Evolutionary conservation across 305 asterid species (phyloP), one percentile per base, ranked within the genome.

Genomic region (Rubia tinctorum): DNA sequence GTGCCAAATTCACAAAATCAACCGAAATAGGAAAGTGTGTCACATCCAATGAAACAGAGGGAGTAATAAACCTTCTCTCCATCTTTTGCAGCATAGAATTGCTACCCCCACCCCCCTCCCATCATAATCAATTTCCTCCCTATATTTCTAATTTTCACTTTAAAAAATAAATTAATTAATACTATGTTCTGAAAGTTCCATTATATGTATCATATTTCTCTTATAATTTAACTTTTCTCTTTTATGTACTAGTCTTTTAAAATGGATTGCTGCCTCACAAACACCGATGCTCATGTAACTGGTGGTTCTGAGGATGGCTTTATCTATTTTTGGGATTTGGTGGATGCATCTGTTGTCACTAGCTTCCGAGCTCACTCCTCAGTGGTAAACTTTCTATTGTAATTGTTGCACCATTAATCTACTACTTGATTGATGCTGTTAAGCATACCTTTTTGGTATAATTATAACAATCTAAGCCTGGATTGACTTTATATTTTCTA

Each of bases 291-390:
- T 17, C 85, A 93, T 83, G 96, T 91, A 43, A 77, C 88, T 73
- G 95, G 98, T 66, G 96, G 97, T 74, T 93, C 97, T 7, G 96
- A 93, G 83, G 96, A 93, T 79, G 98, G 96, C 68, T 81, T 80
- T 71, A 77, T 91, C 69, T 89, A 91, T 80, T 88, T 84, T 76
- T 93, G 98, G 98, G 97, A 93, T 84, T 90, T 93, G 76, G 98
- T 93, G 44, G 97, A 93, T 81, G 97, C 95, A 34, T 84, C 87
- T 20, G 86, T 88, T 2, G 84, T 84, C 15, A 82, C 95, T 78
- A 84, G 83, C 49, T 93, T 93, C 72, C 86, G 81, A 75, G 97
- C 97, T 69, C 98, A 93, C 82, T 78, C 94, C n/a, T 91, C 89
- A 2, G 98, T 93, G 96, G 98, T 93, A 89, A 86, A 72, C 67